Base-by-base conservation (phyloP, 805 yeast species). In the Phaffomyces opuntiae region DNA sequence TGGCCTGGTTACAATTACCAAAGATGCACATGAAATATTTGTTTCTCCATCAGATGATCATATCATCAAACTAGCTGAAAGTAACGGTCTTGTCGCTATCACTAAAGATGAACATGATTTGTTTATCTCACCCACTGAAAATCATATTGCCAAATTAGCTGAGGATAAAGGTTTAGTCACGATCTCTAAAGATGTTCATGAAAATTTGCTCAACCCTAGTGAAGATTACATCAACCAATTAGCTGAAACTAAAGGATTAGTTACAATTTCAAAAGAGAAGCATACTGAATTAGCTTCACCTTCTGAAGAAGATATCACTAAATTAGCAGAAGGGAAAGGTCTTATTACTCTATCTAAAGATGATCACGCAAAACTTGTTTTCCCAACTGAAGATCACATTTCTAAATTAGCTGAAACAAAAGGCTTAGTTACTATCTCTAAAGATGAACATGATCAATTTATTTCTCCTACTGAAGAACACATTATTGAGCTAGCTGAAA, bases 161-260 rank as follows among this genome's bases (percentile, higher is more conserved):
- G 40, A 52, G 16, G 59, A 51, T 14, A 52, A 55, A n/a, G 36
- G 36, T 7, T 16, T 33, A 11, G 13, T 29, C 13, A 29, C 31
- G 7, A 29, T 29, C 13, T 13, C 31, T 11, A 29, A 29, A 29
- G 31, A 11, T 29, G 31, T 11, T 5, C 13, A 29, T 29, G 31
- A 29, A 29, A 29, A 29, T 6, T 13, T 29, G 12, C 4, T 12
- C 14, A 13, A 12, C 7, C 31, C 57, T 32, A 46, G 54, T 7
- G 54, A 48, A 27, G 67, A 69, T 9, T 50, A 51, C 13, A 58
- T 51, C 7, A 36, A 37, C 16, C 12, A 29, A 29, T 29, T 29
- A 29, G 13, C 31, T 29, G 31, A 29, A 29, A 13, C 12, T 29
- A 29, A 9, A 48, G 55, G 33, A 12, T 31, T 39, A 35, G 33